Base-by-base conservation (phyloP, 129 eudicot genomes). In the Dittrichia graveolens region DNA sequence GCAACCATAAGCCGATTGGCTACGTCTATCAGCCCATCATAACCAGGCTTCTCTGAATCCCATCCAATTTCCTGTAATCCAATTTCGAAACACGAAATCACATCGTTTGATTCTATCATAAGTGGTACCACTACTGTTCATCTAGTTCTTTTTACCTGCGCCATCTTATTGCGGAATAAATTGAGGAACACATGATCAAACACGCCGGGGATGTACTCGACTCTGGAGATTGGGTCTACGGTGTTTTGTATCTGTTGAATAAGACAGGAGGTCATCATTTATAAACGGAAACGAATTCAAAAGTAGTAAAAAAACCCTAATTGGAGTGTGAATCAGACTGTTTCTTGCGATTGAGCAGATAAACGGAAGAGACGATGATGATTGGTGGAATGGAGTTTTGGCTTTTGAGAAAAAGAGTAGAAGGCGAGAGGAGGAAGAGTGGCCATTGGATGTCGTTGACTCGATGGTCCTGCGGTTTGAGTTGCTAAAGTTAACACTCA, bases 21-120 rank as follows among this genome's bases (percentile, higher is more conserved):
- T 7, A 94, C 91, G 76, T 94, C 99, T 52, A 94, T 94, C 18
- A 94, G 69, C 69, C 99, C 99, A 77, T 94, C 96, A 46, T 94
- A 94, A 57, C 97, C 97, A 9, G 85, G 79, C 78, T 86, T 94
- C 68, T 88, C 86, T 4, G 99, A 94, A 65, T 94, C 97, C 97
- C 99, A 90, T 40, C 99, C 97, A 67, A 81, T 85, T 73, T 94
- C 99, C 98, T 93, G 80, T 14, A 48, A 58, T 52, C 54, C 60
- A 65, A 46, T 45, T 37, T 73, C 43, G 4, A 39, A 68, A 38
- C 44, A 49, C 56, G 5, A 48, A 49, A 16, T 44, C 5, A 61
- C 35, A 35, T 68, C 31, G 16, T 54, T 8, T 7, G 3, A 57
- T 35, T 42, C 42, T 11, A 39, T 48, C 43, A 65, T 44, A 24